A percentile compares a stretch with the other conserved stretches of the same genome.
These are phyloP conservation scores for Coelastrella sp. DNA, from an alignment of 139 green algal species.

Conservation along the genomic window DNA sequence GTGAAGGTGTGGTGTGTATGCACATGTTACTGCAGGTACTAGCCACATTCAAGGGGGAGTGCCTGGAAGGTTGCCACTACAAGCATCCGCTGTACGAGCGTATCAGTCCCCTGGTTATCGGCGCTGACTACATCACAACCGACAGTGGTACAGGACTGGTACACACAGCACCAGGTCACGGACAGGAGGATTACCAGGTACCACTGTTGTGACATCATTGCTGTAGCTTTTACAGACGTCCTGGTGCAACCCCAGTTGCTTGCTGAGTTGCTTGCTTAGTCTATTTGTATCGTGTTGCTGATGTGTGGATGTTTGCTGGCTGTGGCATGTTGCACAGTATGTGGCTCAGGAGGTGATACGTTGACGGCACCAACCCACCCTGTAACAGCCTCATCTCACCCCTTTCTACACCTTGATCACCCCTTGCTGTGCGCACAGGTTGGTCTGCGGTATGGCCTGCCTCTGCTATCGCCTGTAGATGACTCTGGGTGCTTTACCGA, in stretches of 20 bases:
- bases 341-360: too few relatives aligned
- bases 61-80: slow-evolving; percentile 91
- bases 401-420: not conserved
- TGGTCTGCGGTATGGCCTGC: slow-evolving; percentile 88
- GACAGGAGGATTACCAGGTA: slow-evolving; percentile 95
- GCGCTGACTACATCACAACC: slow-evolving; percentile 99
- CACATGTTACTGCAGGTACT: slow-evolving; percentile 56
- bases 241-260: too few relatives aligned
- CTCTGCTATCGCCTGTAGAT: slow-evolving; percentile 96
- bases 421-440: slow-evolving; percentile 60
- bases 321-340: too few relatives aligned
- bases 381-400: too few relatives aligned
- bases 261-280: too few relatives aligned
- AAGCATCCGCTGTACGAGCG: slow-evolving; percentile 92
- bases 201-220: not conserved
- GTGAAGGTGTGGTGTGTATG: too few relatives aligned
- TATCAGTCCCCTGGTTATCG: slow-evolving; percentile 88
- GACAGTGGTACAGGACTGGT: slow-evolving; percentile 97
- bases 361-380: too few relatives aligned
- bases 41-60: slow-evolving; percentile 71
- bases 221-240: not conserved
- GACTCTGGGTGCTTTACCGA: slow-evolving; percentile 95
- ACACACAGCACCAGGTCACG: slow-evolving; percentile 96
- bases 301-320: too few relatives aligned
- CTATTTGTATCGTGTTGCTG: too few relatives aligned